phyloP scores from a whole-genome alignment of 169 alveolate species.

The Cryptosporidium sp. region DNA sequence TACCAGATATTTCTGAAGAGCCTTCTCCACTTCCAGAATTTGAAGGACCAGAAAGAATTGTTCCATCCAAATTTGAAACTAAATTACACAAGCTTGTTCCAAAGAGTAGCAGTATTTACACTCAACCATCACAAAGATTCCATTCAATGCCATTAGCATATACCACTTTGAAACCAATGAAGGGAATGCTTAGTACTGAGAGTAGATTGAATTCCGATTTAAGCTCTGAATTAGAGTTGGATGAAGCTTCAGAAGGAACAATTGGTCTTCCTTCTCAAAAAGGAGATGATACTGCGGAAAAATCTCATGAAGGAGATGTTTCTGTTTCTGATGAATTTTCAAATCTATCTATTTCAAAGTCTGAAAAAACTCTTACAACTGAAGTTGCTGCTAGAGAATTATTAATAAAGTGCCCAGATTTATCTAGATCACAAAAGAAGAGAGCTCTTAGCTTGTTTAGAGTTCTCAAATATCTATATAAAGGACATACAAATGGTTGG shows the following conservation, averaged over 20 bases:
- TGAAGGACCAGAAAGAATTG: neutral
- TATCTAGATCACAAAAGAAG: constrained; percentile 24
- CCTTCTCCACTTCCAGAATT: constrained; percentile 63
- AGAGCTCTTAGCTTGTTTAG: constrained; percentile 70
- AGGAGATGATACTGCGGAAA: neutral
- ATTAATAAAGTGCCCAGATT: constrained; percentile 30
- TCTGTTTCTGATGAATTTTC: constrained; percentile 17
- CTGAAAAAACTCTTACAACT: neutral
- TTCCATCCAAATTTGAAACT: constrained; percentile 34
- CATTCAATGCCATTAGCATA: constrained; percentile 6
- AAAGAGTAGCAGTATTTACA: constrained; percentile 9
- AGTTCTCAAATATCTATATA: constrained; percentile 37
- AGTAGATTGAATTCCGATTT: no score
- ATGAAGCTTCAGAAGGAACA: constrained; percentile 39
- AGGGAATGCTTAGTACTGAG: neutral
- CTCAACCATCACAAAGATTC: constrained; percentile 22
- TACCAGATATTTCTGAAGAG: constrained; percentile 35
- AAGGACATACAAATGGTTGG: constrained; percentile 34
- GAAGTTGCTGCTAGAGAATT: constrained; percentile 21
- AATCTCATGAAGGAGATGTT: neutral
- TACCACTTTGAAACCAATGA: constrained; percentile 42
- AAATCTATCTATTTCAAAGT: neutral
- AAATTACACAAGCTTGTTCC: constrained; percentile 36
- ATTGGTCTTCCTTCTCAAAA: constrained; percentile 30
- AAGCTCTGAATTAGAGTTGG: neutral